These are phyloP conservation scores for Orbilia ellipsospora DNA, from an alignment of 2,329 filamentous ascomycete genomes.

Conservation along the genomic window DNA sequence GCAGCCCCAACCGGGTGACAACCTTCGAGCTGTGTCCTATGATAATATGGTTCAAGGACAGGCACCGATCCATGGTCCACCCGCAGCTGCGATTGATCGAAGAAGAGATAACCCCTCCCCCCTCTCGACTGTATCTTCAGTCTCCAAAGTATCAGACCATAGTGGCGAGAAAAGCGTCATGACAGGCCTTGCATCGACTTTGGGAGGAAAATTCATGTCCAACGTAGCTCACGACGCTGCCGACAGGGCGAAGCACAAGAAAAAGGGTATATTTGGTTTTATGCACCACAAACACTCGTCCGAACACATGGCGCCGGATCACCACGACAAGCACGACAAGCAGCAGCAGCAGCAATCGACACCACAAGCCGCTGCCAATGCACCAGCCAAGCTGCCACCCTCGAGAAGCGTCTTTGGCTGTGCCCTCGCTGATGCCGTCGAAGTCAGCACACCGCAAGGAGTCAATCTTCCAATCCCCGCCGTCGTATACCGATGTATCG, in stretches of 20 bases:
- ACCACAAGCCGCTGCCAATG: constrained; percentile 17
- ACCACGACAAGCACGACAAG: neutral
- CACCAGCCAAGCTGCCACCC: constrained; percentile 56
- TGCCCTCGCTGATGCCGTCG: constrained; percentile 84
- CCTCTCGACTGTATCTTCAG: constrained; percentile 50
- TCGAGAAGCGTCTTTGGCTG: constrained; percentile 77
- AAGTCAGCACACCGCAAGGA: constrained; percentile 78
- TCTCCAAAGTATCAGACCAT: constrained; percentile 52
- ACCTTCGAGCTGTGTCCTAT: constrained; percentile 61
- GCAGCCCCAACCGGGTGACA: constrained; percentile 60
- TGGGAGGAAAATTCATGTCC: constrained; percentile 80
- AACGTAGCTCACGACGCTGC: constrained; percentile 66
- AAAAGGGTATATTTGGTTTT: constrained; percentile 69
- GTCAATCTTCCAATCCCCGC: constrained; percentile 82
- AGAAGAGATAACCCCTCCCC: constrained; percentile 54
- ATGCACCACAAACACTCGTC: constrained; percentile 76
- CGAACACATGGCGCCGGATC: constrained; percentile 27
- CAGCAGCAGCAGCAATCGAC: neutral
- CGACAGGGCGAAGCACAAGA: constrained; percentile 80
- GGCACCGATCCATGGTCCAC: constrained; percentile 59
- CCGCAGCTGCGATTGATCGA: constrained; percentile 52
- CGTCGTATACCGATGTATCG: constrained; percentile 93
- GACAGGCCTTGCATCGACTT: constrained; percentile 73
- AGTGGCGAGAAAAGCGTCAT: constrained; percentile 82
- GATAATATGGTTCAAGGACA: constrained; percentile 61